A percentile compares a stretch with the other conserved stretches of the same genome.
phyloP scores from a whole-genome alignment of 768 basidiomycete genomes.

The Stropharia rugosoannulata region DNA sequence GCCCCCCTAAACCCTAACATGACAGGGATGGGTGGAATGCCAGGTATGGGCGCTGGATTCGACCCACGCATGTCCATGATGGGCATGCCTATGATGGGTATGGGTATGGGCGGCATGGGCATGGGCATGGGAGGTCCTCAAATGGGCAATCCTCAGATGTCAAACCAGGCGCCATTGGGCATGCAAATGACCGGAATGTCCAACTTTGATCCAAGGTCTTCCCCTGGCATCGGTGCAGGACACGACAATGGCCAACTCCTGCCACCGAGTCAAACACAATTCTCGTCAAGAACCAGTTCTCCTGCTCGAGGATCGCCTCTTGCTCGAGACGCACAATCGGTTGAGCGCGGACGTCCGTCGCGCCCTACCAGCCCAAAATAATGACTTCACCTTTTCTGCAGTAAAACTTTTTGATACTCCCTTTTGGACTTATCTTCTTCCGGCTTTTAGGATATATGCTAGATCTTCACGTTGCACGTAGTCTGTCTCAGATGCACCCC shows the following conservation, averaged over 20 bases:
- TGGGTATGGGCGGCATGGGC: slow-evolving; percentile 35
- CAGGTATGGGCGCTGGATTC: slow-evolving; percentile 35
- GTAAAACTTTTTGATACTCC: not conserved
- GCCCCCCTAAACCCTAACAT: slow-evolving; percentile 50
- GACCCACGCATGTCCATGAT: slow-evolving; percentile 86
- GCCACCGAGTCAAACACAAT: slow-evolving; percentile 33
- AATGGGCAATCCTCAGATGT: slow-evolving; percentile 27
- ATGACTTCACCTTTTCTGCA: not conserved
- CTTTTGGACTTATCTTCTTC: not conserved
- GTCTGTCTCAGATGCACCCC: not conserved
- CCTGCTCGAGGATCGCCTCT: slow-evolving; percentile 55
- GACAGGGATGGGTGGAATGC: slow-evolving; percentile 34
- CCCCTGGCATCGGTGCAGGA: slow-evolving; percentile 31
- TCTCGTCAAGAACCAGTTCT: slow-evolving; percentile 49
- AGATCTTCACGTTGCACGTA: not conserved
- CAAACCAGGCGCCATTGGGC: slow-evolving; percentile 34
- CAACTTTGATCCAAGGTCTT: slow-evolving; percentile 57
- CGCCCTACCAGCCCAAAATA: slow-evolving; percentile 24
- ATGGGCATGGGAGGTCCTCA: slow-evolving; percentile 26
- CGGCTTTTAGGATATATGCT: not conserved
- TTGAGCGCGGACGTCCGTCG: slow-evolving; percentile 21
- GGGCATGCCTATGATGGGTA: slow-evolving; percentile 71
- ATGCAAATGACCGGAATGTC: slow-evolving; percentile 68
- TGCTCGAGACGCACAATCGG: slow-evolving; percentile 26
- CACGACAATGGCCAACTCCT: slow-evolving; percentile 32